Evolutionary conservation across 2,329 filamentous ascomycete species (phyloP).

Genomic region (Neofusicoccum umdonicola): DNA sequence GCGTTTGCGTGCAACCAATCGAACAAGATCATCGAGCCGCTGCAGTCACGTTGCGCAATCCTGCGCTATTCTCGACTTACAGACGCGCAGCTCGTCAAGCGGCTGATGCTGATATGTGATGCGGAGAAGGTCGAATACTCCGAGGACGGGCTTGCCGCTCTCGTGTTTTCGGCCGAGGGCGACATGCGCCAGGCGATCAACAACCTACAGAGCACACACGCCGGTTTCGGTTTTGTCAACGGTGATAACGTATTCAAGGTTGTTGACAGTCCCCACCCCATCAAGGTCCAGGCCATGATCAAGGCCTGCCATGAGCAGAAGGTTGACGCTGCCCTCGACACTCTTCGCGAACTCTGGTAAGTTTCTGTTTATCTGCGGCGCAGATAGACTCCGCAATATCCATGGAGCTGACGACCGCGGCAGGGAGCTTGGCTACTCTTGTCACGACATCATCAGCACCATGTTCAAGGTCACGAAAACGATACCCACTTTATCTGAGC

Average conservation of each 20-base stretch:
- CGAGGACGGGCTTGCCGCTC: conserved; percentile 90
- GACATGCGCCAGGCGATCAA: conserved; percentile 99
- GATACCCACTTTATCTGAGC: conserved; percentile 85
- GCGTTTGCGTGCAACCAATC: conserved; percentile 98
- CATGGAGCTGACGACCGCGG: conserved; percentile 24
- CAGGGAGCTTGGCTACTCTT: conserved; percentile 85
- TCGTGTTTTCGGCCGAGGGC: conserved; percentile 95
- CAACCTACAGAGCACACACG: conserved; percentile 89
- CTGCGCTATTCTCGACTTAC: conserved; percentile 89
- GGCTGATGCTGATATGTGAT: conserved; percentile 86
- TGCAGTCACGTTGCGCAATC: conserved; percentile 95
- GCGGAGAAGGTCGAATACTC: conserved; percentile 87
- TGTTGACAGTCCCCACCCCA: conserved; percentile 93
- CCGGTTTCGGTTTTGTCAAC: conserved; percentile 94
- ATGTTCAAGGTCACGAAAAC: conserved; percentile 99
- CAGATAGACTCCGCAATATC: not conserved
- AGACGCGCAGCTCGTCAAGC: conserved; percentile 87
- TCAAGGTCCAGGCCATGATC: conserved; percentile 98
- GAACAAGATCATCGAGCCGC: conserved; percentile 99
- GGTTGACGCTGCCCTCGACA: conserved; percentile 82
- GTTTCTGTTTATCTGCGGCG: conserved; percentile 21
- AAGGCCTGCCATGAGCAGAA: conserved; percentile 94
- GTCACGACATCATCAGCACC: conserved; percentile 96
- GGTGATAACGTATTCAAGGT: conserved; percentile 98
- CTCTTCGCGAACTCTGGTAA: conserved; percentile 83